phyloP scores from a whole-genome alignment of 306 rosid genomes.

The Aeschynomene evenia region DNA sequence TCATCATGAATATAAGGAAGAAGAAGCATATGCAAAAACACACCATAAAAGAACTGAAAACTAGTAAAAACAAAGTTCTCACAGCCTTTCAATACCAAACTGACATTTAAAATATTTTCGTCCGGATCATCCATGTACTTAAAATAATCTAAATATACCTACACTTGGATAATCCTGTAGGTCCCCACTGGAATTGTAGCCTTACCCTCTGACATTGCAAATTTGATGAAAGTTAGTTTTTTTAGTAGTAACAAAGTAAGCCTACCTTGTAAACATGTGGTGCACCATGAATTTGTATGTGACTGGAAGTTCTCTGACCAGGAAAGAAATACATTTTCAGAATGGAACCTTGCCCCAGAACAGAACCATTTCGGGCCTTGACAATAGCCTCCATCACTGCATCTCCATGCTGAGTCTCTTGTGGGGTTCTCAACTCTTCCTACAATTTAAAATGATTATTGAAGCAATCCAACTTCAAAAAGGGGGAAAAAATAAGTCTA shows the following conservation, averaged over 20 bases:
- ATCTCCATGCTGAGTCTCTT: constrained; percentile 90
- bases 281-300: constrained; percentile 77
- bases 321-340: constrained; percentile 94
- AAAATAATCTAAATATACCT: constrained; percentile 49
- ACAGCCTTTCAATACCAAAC: background rate
- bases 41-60: too few species aligned
- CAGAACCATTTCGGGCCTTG: constrained; percentile 73
- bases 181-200: constrained; percentile 39
- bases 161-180: constrained; percentile 40
- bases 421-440: constrained; percentile 82
- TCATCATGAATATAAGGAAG: background rate
- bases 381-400: constrained; percentile 85
- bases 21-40: background rate
- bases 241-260: constrained; percentile 23
- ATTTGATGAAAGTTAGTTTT: constrained; percentile 38
- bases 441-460: constrained; percentile 41
- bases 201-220: constrained; percentile 48
- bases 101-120: too few species aligned
- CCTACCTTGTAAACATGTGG: constrained; percentile 82
- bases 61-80: background rate
- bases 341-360: constrained; percentile 88
- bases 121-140: too few species aligned
- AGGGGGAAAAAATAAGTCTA: background rate
- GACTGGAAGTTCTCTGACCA: constrained; percentile 84
- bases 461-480: constrained; percentile 24